Percentiles rank a stretch among this genome's conserved stretches.
Evolutionary conservation across 495 filamentous ascomycete genomes (phyloP).

Genomic region (Penicillium lagena): DNA sequence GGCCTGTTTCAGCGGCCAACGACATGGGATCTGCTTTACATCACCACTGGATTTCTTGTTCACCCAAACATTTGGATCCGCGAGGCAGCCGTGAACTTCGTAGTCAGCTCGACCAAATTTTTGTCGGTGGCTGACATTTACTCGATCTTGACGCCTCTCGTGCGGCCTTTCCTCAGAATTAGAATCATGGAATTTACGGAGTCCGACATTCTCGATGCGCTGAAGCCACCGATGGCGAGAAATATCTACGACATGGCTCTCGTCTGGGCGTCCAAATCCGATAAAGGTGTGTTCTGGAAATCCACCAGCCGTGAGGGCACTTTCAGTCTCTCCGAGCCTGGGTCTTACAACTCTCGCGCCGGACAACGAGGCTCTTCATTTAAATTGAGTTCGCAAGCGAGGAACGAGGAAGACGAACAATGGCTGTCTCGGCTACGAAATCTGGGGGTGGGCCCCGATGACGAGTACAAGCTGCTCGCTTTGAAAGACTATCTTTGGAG

Average conservation of each 20-base stretch:
- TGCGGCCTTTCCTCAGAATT: slow-evolving; percentile 76
- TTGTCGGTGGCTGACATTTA: slow-evolving; percentile 76
- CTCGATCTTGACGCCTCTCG: slow-evolving; percentile 72
- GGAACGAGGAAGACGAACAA: slow-evolving; percentile 93
- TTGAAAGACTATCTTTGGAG: slow-evolving; percentile 92
- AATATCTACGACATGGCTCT: slow-evolving; percentile 77
- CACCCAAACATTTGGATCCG: slow-evolving; percentile 96
- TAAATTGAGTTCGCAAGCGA: slow-evolving; percentile 39
- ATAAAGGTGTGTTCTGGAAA: slow-evolving; percentile 83
- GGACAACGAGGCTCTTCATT: slow-evolving; percentile 14
- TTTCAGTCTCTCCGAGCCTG: slow-evolving; percentile 51
- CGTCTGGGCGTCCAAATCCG: slow-evolving; percentile 75
- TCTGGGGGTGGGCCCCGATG: slow-evolving; percentile 73
- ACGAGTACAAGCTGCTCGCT: slow-evolving; percentile 84
- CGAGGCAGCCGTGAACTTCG: slow-evolving; percentile 77
- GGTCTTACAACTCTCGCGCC: slow-evolving; percentile 16
- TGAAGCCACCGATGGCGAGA: slow-evolving; percentile 78
- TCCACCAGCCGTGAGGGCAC: slow-evolving; percentile 57
- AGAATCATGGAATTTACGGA: slow-evolving; percentile 61
- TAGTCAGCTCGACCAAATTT: slow-evolving; percentile 68
- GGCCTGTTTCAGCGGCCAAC: slow-evolving; percentile 81
- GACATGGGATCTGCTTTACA: slow-evolving; percentile 79
- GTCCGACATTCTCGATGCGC: slow-evolving; percentile 65
- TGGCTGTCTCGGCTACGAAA: slow-evolving; percentile 84
- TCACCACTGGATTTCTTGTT: slow-evolving; percentile 75